Conservation (phyloP, 2,329 filamentous ascomycete species). For the Phyllosticta citriasiana region DNA sequence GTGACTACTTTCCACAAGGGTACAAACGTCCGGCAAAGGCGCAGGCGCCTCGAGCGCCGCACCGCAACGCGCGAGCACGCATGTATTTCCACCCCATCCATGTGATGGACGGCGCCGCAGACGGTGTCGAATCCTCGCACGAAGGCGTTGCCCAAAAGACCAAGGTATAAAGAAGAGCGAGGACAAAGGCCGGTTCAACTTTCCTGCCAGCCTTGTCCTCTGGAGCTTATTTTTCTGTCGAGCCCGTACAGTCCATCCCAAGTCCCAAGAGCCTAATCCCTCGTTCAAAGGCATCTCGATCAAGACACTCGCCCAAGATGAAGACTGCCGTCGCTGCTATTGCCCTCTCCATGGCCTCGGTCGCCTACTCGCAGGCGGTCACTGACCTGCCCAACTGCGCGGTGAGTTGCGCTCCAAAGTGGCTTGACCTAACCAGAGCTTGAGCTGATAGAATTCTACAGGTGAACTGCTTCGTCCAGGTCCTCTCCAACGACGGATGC, state of each 20-base stretch:
- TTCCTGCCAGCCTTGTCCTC: background rate
- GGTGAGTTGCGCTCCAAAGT: conserved; percentile 24
- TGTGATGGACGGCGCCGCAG: background rate
- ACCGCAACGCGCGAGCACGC: background rate
- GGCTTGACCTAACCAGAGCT: background rate
- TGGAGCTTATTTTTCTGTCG: background rate
- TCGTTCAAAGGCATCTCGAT: background rate
- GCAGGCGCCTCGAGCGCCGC: background rate
- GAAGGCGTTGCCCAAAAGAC: background rate
- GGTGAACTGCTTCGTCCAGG: conserved; percentile 37
- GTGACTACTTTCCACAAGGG: background rate
- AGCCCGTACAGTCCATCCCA: background rate
- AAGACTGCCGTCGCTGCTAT: conserved; percentile 28
- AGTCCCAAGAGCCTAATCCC: background rate
- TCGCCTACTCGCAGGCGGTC: conserved; percentile 37
- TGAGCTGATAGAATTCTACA: conserved; percentile 21
- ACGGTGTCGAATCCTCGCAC: background rate
- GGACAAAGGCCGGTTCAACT: background rate
- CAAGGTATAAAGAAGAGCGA: background rate
- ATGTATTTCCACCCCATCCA: background rate
- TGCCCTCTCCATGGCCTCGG: conserved; percentile 33
- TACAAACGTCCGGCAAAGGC: background rate
- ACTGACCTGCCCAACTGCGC: conserved; percentile 36
- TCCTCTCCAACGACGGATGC: conserved; percentile 36
- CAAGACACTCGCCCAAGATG: conserved; percentile 17